phyloP scores from a whole-genome alignment of 2,329 filamentous ascomycete genomes.

The Trichoderma arundinaceum region DNA sequence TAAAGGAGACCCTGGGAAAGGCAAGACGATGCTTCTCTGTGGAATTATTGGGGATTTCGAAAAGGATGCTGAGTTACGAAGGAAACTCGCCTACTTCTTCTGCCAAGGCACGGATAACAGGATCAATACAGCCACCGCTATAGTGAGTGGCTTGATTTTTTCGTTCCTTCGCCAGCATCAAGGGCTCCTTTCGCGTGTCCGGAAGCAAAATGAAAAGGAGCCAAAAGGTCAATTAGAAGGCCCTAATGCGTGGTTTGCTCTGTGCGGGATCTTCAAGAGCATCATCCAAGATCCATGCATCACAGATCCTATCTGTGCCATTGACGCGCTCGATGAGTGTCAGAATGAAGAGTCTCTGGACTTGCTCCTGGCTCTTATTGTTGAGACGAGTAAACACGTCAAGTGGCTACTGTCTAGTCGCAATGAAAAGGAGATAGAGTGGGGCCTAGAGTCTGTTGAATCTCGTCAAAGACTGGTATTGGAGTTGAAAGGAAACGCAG shows the following conservation, averaged over 20 bases:
- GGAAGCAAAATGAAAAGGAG: slow-evolving; percentile 38
- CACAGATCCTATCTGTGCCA: slow-evolving; percentile 47
- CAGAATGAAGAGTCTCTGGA: neutral
- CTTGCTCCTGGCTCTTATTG: neutral
- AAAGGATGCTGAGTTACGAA: neutral
- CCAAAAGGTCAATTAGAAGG: slow-evolving; percentile 47
- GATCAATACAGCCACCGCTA: slow-evolving; percentile 48
- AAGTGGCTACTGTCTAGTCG: neutral
- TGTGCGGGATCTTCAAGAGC: slow-evolving; percentile 46
- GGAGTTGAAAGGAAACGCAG: neutral
- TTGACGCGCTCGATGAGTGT: neutral
- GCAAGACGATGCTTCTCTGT: slow-evolving; percentile 52
- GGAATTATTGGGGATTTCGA: slow-evolving; percentile 41
- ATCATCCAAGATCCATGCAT: slow-evolving; percentile 45
- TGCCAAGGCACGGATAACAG: slow-evolving; percentile 36
- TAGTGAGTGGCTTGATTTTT: slow-evolving; percentile 50
- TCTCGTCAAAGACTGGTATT: neutral
- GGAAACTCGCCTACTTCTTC: slow-evolving; percentile 31
- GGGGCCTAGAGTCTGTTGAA: neutral
- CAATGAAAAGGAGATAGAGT: neutral
- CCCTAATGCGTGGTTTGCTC: slow-evolving; percentile 43
- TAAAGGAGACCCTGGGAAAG: slow-evolving; percentile 49
- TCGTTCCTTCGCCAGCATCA: slow-evolving; percentile 44
- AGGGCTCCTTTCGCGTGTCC: slow-evolving; percentile 44
- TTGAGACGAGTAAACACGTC: neutral